A percentile compares a stretch with the other conserved stretches of the same genome.
Evolutionary conservation across 768 basidiomycete genomes (phyloP).

Genomic region (Hydnum rufescens): DNA sequence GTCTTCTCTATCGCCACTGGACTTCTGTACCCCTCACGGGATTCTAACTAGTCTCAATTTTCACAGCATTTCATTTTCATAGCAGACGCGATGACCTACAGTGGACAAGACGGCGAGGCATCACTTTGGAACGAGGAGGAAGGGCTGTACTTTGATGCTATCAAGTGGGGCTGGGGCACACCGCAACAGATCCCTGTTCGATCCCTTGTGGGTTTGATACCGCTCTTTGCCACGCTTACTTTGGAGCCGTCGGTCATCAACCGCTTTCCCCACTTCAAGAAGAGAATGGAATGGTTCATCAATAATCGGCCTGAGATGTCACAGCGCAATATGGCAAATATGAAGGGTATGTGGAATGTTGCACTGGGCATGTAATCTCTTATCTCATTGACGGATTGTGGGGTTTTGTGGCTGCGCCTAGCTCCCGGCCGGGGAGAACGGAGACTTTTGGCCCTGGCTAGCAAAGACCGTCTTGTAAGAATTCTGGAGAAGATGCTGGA

Average conservation of each 20-base stretch:
- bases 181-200: conserved; percentile 85
- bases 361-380: background rate
- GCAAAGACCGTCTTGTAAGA: conserved; percentile 70
- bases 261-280: conserved; percentile 94
- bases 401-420: conserved; percentile 12
- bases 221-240: conserved; percentile 85
- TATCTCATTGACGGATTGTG: too few species aligned
- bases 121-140: conserved; percentile 94
- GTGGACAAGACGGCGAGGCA: conserved; percentile 40
- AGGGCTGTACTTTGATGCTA: conserved; percentile 97
- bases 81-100: conserved; percentile 94
- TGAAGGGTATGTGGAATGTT: conserved; percentile 39
- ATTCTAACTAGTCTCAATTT: conserved; percentile 5
- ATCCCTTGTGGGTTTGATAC: conserved; percentile 93
- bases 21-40: background rate
- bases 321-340: conserved; percentile 86
- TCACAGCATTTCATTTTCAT: conserved; percentile 91
- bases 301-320: conserved; percentile 80
- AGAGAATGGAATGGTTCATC: conserved; percentile 97
- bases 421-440: conserved; percentile 65
- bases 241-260: conserved; percentile 79
- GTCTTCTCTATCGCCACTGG: background rate
- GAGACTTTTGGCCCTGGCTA: conserved; percentile 70
- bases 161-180: conserved; percentile 63
- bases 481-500: conserved; percentile 95